Evolutionary conservation across 305 asterid species (phyloP).

Genomic region (Solanum hybrid): DNA sequence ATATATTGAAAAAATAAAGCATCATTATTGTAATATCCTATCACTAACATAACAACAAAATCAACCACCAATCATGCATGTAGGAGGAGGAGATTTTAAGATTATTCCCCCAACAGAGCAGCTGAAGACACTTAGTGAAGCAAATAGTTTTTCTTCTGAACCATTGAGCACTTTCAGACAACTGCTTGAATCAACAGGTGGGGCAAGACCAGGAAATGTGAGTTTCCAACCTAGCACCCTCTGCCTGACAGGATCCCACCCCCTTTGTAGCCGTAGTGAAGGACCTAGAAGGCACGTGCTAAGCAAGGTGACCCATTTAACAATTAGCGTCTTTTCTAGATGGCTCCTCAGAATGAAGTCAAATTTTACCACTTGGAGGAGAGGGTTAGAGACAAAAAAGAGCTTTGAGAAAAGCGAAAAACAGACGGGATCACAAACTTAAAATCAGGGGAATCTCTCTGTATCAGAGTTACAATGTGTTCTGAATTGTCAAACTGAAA

Average conservation of each 20-base stretch:
- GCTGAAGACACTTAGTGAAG: too few relatives aligned
- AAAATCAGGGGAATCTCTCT: neutral
- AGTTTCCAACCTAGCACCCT: neutral
- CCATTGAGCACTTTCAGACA: neutral
- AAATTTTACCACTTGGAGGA: neutral
- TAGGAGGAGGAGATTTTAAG: neutral
- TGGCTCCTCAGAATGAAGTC: neutral
- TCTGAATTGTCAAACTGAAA: neutral
- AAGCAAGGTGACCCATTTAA: neutral
- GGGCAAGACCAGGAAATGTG: neutral
- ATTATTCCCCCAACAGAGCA: too few relatives aligned
- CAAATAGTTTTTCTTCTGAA: neutral
- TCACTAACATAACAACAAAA: neutral
- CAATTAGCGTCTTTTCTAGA: neutral
- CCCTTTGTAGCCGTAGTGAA: neutral
- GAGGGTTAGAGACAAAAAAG: neutral
- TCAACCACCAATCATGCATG: neutral
- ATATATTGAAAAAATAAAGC: neutral
- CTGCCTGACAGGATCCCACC: slow-evolving; percentile 2
- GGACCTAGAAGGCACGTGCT: neutral
- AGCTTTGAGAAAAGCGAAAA: neutral
- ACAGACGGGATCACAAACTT: neutral
- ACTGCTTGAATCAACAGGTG: neutral
- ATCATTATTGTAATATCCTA: neutral
- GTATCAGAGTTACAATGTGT: neutral